A percentile compares a stretch with the other conserved stretches of the same genome.
Evolutionary conservation across 257 asterid species (phyloP).

Genomic region (Oldenlandia corymbosa): DNA sequence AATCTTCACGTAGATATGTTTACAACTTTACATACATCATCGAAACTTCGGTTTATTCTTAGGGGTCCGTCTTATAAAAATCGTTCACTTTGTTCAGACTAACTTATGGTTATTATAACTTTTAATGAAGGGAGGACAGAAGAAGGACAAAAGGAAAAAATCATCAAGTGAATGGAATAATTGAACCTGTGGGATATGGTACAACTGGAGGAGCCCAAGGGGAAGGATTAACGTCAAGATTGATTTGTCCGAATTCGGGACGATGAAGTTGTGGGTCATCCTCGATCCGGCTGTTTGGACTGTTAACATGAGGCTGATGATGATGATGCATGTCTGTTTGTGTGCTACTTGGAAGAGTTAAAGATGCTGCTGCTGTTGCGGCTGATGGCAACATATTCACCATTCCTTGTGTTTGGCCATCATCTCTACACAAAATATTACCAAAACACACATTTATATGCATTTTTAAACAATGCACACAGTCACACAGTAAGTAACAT

Average conservation of each 20-base stretch:
- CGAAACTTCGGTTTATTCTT: too few relatives aligned
- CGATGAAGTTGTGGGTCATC: constrained; percentile 40
- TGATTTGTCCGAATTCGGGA: constrained; percentile 41
- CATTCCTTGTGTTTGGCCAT: constrained; percentile 36
- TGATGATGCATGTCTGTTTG: constrained; percentile 27
- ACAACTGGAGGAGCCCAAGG: constrained; percentile 55
- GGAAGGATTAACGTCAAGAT: constrained; percentile 55
- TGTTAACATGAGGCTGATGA: constrained; percentile 33
- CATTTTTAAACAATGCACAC: too few relatives aligned
- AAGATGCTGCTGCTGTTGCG: constrained; percentile 17
- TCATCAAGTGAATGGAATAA: background rate
- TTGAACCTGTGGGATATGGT: constrained; percentile 53
- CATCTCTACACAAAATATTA: too few relatives aligned
- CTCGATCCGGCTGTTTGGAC: constrained; percentile 45
- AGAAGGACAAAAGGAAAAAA: too few relatives aligned
- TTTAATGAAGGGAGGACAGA: too few relatives aligned
- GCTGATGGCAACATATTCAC: constrained; percentile 39
- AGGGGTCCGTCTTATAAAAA: too few relatives aligned
- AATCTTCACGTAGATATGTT: too few relatives aligned
- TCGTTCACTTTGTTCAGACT: too few relatives aligned
- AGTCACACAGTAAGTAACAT: background rate
- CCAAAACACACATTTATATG: background rate
- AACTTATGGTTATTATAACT: too few relatives aligned
- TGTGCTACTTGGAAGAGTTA: constrained; percentile 30
- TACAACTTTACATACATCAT: too few relatives aligned